Percentiles rank a stretch among this genome's conserved stretches.
Evolutionary conservation across 176 grass and related monocot species (phyloP).

Genomic region (Eremochloa ophiuroides): DNA sequence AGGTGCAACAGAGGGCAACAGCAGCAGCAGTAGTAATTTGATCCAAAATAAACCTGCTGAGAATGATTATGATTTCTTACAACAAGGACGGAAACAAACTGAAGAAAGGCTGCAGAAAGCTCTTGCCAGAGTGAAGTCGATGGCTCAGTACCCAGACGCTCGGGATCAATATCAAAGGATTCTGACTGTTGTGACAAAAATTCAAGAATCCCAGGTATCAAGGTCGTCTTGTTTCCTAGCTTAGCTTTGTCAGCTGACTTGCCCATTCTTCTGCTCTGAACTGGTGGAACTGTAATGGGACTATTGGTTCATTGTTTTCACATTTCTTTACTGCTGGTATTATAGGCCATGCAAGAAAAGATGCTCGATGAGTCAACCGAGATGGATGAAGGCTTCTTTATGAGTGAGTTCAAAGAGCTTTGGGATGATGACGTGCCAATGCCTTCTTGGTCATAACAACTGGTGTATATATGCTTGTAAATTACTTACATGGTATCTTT

Average conservation of each 20-base stretch:
- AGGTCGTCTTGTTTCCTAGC: background rate
- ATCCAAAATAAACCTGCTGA: slow-evolving; percentile 27
- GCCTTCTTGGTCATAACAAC: slow-evolving; percentile 33
- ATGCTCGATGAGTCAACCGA: slow-evolving; percentile 50
- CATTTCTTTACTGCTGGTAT: slow-evolving; percentile 7
- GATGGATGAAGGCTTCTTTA: slow-evolving; percentile 60
- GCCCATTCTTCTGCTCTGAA: background rate
- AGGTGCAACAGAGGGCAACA: slow-evolving; percentile 33
- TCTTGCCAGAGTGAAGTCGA: slow-evolving; percentile 88
- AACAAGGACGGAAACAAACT: slow-evolving; percentile 62
- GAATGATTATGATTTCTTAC: slow-evolving; percentile 81
- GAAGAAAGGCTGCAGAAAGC: slow-evolving; percentile 88
- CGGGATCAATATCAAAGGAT: slow-evolving; percentile 83
- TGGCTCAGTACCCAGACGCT: slow-evolving; percentile 80
- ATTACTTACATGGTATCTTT: slow-evolving; percentile 6
- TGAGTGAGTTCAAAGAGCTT: slow-evolving; percentile 74
- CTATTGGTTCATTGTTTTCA: background rate
- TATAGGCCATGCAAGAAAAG: slow-evolving; percentile 66
- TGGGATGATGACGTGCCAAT: slow-evolving; percentile 55
- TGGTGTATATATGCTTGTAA: slow-evolving; percentile 22
- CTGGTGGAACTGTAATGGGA: background rate
- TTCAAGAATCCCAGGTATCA: slow-evolving; percentile 89
- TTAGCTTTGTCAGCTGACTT: background rate
- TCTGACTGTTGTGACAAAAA: slow-evolving; percentile 68
- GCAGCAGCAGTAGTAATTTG: slow-evolving; percentile 16